Base-by-base conservation (phyloP, 192 early-diverging fungal species). In the Entomortierella chlamydospora region DNA sequence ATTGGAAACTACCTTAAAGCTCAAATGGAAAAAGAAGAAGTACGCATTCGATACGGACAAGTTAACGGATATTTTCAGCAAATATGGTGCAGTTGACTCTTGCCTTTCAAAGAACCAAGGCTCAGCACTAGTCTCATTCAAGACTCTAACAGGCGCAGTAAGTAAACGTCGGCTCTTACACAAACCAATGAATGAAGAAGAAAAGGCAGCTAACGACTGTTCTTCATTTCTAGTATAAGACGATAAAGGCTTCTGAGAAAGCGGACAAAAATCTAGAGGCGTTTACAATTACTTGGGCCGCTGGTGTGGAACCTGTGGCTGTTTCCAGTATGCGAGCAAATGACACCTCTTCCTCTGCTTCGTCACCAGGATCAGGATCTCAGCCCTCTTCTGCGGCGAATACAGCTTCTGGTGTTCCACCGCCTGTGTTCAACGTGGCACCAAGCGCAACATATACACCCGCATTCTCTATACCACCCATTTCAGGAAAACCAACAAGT, bases 1-100 rank as follows among this genome's bases (percentile, higher is more conserved):
- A 26, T 33, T 84, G 57, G 86, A 87, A 37, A 73, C 72, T 25
- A 81, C 84, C 18, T 64, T 87, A 31, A 77, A 77, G 58, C 52
- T 87, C 41, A 87, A 81, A 57, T 87, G 86, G 86, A 87, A 85
- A 29, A 72, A 71, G 30, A 87, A 85, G 57, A 83, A 83, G 30
- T 50, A 83, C 13, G 50, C 60, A 18, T 83, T 83, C 42, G 74
- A 84, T 8, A 42, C 56, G 25, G 55, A 73, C 18, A 72, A 68
- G 22, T n/a, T 87, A 15, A 58, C 55, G 8, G 18, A 51, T 1
- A 26, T 85, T 1, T 83, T 87, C 28, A 50, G 61, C 20, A 67
- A 69, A 22, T 79, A 84, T 70, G 86, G 84, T 3, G 18, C 61
- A 3, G 66, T 86, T 5, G 86, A 87, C 45, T 70, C 84, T 10